phyloP scores from a whole-genome alignment of 2,329 filamentous ascomycete genomes.

The Calonectria crousiana region DNA sequence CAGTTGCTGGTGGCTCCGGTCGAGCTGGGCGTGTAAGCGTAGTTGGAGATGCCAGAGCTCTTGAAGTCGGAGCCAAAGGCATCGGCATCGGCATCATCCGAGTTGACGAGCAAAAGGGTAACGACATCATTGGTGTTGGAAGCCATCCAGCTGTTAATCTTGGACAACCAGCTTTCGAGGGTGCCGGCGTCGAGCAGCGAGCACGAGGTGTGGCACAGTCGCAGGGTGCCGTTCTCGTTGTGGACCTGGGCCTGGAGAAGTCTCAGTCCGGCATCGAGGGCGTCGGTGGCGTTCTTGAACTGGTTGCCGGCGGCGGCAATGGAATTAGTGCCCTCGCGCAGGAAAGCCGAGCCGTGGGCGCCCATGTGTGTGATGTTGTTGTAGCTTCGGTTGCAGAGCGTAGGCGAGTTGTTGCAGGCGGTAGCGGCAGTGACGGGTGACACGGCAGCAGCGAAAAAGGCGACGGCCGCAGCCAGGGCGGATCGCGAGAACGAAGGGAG shows the following conservation, averaged over 20 bases:
- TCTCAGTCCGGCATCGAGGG: slow-evolving; percentile 78
- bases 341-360: slow-evolving; percentile 80
- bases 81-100: slow-evolving; percentile 67
- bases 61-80: slow-evolving; percentile 68
- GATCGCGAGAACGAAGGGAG: slow-evolving; percentile 40
- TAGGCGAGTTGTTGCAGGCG: slow-evolving; percentile 85
- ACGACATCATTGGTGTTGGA: slow-evolving; percentile 79
- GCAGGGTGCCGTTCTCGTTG: slow-evolving; percentile 67
- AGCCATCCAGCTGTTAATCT: slow-evolving; percentile 78
- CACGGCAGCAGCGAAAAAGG: slow-evolving; percentile 36
- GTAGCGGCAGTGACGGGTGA: slow-evolving; percentile 40
- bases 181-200: slow-evolving; percentile 76
- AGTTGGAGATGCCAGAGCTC: slow-evolving; percentile 68
- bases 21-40: slow-evolving; percentile 70
- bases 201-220: slow-evolving; percentile 79
- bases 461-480: slow-evolving; percentile 34
- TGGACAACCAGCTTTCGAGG: slow-evolving; percentile 71
- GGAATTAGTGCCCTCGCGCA: slow-evolving; percentile 72
- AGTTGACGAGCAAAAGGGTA: slow-evolving; percentile 80
- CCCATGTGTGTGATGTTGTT: slow-evolving; percentile 83
- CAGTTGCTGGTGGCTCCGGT: slow-evolving; percentile 61
- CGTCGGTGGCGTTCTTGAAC: slow-evolving; percentile 77
- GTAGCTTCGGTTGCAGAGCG: slow-evolving; percentile 78
- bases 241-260: slow-evolving; percentile 81
- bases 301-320: slow-evolving; percentile 79